Percentiles rank a stretch among this genome's conserved stretches.
phyloP scores from a whole-genome alignment of 768 basidiomycete species.

The Xerocomellus intermedius region DNA sequence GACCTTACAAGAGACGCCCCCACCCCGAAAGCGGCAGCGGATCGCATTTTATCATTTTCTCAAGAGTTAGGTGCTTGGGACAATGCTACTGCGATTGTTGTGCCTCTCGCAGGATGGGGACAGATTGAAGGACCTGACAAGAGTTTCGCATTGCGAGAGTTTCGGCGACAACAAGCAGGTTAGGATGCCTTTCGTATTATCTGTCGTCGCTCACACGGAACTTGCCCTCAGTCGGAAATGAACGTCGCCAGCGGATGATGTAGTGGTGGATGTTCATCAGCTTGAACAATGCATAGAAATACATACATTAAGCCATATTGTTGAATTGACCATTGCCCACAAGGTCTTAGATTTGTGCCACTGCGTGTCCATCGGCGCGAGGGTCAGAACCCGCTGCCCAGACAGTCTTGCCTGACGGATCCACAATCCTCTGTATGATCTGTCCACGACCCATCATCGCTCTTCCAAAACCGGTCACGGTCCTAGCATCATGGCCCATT shows the following conservation, averaged over 20 bases:
- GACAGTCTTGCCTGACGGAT: slow-evolving; percentile 65
- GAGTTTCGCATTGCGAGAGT: slow-evolving; percentile 81
- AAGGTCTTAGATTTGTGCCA: slow-evolving; percentile 65
- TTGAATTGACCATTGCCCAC: not conserved
- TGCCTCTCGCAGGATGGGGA: slow-evolving; percentile 93
- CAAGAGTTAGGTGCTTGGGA: slow-evolving; percentile 84
- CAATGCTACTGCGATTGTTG: slow-evolving; percentile 87
- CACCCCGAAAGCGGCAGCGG: slow-evolving; percentile 79
- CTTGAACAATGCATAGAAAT: not conserved
- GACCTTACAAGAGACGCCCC: slow-evolving; percentile 76
- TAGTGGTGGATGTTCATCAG: slow-evolving; percentile 26
- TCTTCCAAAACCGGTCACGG: slow-evolving; percentile 58
- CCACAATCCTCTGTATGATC: slow-evolving; percentile 78
- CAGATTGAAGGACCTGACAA: slow-evolving; percentile 74
- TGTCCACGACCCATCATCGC: slow-evolving; percentile 81
- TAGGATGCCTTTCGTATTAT: slow-evolving; percentile 11
- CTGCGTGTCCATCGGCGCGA: slow-evolving; percentile 86
- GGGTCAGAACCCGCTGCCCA: slow-evolving; percentile 96
- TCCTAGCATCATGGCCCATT: slow-evolving; percentile 86
- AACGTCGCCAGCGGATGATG: slow-evolving; percentile 63
- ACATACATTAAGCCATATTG: slow-evolving; percentile 3
- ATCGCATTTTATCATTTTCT: slow-evolving; percentile 78
- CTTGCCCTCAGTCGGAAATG: slow-evolving; percentile 50
- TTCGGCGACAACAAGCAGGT: slow-evolving; percentile 68
- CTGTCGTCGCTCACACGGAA: slow-evolving; percentile 1